Base-by-base conservation (phyloP, 768 basidiomycete species). In the Leccinum pellstonianum region DNA sequence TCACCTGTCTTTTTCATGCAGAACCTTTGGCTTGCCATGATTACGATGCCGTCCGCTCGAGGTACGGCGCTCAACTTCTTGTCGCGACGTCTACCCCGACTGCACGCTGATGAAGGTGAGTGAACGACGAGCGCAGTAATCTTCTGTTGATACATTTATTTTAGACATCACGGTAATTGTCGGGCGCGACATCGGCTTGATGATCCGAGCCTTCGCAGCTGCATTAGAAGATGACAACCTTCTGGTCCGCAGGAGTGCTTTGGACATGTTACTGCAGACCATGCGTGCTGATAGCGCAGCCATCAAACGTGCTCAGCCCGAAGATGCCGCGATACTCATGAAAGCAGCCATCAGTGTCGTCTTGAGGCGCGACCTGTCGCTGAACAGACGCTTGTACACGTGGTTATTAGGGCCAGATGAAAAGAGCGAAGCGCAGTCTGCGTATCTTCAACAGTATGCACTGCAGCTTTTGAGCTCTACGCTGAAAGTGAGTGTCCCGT, bases 221-320 rank as follows among this genome's bases (percentile, higher is more conserved):
- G 90, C 90, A 0, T 78, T 99, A n/a, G 92, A 94, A 71, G 97
- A 98, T 65, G 90, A 93, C 63, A 94, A 96, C 65, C 79, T 95
- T 17, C 83, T 99, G 23, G 97, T 98, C 19, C 85, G 94, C 62
- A 77, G 97, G 59, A 85, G 86, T 15, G 90, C 86, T 1, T 79
- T 99, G 52, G 96, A 99, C 70, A 81, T 97, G 47, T 79, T 98
- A 3, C 74, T 90, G 10, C 88, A 90, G 63, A 86, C 88, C 1
- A 77, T 95, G 68, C 84, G 83, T 25, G 73, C 93, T 14, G 88
- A 95, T 67, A 88, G 90, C 56, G 75, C 79, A 3, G 86, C 86
- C 1, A 81, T 95, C 52, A 84, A 81, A 60, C 83, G 83, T 62
- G 86, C 91, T 1, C 83, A 87, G 55, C 68, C 77, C 17, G 86